Evolutionary conservation across 495 filamentous ascomycete genomes (phyloP).

Genomic region (Lichenothelia convexa): DNA sequence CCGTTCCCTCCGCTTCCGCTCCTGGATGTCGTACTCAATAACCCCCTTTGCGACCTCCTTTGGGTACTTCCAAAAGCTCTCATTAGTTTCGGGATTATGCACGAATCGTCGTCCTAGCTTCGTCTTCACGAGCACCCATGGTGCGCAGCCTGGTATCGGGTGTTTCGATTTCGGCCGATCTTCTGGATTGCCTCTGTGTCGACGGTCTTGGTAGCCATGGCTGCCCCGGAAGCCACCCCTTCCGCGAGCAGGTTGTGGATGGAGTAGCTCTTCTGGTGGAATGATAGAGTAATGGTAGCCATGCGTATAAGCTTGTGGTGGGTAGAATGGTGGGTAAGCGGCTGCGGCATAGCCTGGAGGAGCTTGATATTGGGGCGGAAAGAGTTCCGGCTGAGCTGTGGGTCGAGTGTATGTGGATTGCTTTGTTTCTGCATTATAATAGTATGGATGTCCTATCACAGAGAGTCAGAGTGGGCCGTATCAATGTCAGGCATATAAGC

Average conservation of each 20-base stretch:
- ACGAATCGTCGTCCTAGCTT: slow-evolving; percentile 77
- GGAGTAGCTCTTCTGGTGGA: not conserved
- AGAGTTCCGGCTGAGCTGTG: slow-evolving; percentile 20
- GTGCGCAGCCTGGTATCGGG: slow-evolving; percentile 57
- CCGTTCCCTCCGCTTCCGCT: slow-evolving; percentile 23
- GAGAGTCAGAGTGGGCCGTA: too few species aligned
- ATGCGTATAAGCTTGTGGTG: too few species aligned
- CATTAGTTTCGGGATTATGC: slow-evolving; percentile 61
- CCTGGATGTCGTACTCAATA: slow-evolving; percentile 43
- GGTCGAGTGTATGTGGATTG: slow-evolving; percentile 75
- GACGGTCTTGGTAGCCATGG: slow-evolving; percentile 24
- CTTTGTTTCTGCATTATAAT: slow-evolving; percentile 73
- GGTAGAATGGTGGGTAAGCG: not conserved
- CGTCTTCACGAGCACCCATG: slow-evolving; percentile 89
- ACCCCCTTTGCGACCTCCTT: slow-evolving; percentile 66
- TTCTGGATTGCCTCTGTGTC: slow-evolving; percentile 36
- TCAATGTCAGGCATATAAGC: too few species aligned
- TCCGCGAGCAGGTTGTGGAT: slow-evolving; percentile 3
- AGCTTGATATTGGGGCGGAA: slow-evolving; percentile 8
- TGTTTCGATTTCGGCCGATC: slow-evolving; percentile 73
- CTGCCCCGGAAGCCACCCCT: slow-evolving; percentile 4
- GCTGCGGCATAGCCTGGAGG: not conserved
- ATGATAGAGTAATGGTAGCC: not conserved
- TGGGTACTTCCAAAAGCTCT: slow-evolving; percentile 87
- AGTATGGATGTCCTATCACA: slow-evolving; percentile 62